Evolutionary conservation across 495 filamentous ascomycete genomes (phyloP).

Genomic region (Rhizodiscina lignyota): DNA sequence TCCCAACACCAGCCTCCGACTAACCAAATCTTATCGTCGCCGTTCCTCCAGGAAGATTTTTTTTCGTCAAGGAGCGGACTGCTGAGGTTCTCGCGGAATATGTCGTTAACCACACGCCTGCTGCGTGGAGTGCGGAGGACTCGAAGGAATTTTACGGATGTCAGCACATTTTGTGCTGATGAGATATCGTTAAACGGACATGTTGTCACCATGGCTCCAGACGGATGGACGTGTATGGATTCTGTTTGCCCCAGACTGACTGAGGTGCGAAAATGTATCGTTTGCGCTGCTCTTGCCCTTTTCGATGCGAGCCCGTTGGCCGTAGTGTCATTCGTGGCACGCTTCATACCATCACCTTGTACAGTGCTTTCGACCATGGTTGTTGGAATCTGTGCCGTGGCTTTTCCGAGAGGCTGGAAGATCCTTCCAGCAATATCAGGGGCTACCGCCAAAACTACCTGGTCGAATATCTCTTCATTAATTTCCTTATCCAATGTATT

Average conservation of each 20-base stretch:
- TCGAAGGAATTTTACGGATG: slow-evolving; percentile 18
- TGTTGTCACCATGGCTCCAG: slow-evolving; percentile 17
- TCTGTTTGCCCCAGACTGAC: slow-evolving; percentile 10
- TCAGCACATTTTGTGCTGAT: slow-evolving; percentile 8
- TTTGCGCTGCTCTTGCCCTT: too few species aligned
- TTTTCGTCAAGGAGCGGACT: too few species aligned
- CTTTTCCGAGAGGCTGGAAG: slow-evolving; percentile 22
- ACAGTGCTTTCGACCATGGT: slow-evolving; percentile 25
- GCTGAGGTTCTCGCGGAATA: too few species aligned
- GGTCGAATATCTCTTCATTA: slow-evolving; percentile 20
- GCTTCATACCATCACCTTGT: too few species aligned
- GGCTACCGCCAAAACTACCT: slow-evolving; percentile 29
- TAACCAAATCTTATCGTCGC: slow-evolving; percentile 32
- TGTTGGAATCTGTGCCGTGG: slow-evolving; percentile 27
- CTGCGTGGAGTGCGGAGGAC: slow-evolving; percentile 21
- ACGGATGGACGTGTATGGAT: slow-evolving; percentile 16
- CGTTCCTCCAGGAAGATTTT: slow-evolving; percentile 28
- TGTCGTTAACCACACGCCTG: slow-evolving; percentile 17
- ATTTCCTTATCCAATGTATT: slow-evolving; percentile 3
- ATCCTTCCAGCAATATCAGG: slow-evolving; percentile 27
- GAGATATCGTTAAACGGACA: slow-evolving; percentile 13
- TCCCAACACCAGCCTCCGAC: slow-evolving; percentile 48
- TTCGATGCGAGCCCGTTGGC: slow-evolving; percentile 2
- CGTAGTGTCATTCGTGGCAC: slow-evolving; percentile 17
- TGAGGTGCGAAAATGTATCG: slow-evolving; percentile 18